These are phyloP conservation scores for Litchi chinensis DNA, from an alignment of 345 rosid species.

Conservation along the genomic window DNA sequence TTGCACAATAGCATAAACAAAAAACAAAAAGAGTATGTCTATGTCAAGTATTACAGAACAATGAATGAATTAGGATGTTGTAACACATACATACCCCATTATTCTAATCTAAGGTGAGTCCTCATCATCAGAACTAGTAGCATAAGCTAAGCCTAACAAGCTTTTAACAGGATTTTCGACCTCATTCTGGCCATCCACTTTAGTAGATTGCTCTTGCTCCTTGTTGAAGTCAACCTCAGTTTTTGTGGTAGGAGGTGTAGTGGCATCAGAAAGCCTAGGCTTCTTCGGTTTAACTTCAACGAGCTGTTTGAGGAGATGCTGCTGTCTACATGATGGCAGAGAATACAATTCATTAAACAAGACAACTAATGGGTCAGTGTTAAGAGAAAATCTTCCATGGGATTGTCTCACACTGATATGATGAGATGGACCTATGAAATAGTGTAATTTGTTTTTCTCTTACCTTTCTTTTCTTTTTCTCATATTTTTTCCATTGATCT, in stretches of 20 bases:
- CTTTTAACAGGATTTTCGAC: slow-evolving; percentile 53
- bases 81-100: neutral
- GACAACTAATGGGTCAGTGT: neutral
- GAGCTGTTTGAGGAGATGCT: slow-evolving; percentile 83
- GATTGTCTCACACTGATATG: too few species aligned
- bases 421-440: too few species aligned
- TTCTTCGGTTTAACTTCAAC: slow-evolving; percentile 87
- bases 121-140: slow-evolving; percentile 75
- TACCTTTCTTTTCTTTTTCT: too few species aligned
- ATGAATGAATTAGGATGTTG: slow-evolving; percentile 3
- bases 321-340: slow-evolving; percentile 57
- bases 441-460: too few species aligned
- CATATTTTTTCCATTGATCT: too few species aligned
- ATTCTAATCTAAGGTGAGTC: slow-evolving; percentile 22
- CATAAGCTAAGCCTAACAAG: slow-evolving; percentile 82
- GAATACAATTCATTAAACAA: neutral
- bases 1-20: neutral
- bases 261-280: slow-evolving; percentile 37
- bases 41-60: neutral
- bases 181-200: slow-evolving; percentile 32
- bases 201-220: slow-evolving; percentile 31
- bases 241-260: too few species aligned
- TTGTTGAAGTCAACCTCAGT: slow-evolving; percentile 30
- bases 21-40: neutral
- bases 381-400: too few species aligned